These are phyloP conservation scores for Schizosaccharomyces octosporus DNA, from an alignment of 805 yeast species.

Conservation along the genomic window DNA sequence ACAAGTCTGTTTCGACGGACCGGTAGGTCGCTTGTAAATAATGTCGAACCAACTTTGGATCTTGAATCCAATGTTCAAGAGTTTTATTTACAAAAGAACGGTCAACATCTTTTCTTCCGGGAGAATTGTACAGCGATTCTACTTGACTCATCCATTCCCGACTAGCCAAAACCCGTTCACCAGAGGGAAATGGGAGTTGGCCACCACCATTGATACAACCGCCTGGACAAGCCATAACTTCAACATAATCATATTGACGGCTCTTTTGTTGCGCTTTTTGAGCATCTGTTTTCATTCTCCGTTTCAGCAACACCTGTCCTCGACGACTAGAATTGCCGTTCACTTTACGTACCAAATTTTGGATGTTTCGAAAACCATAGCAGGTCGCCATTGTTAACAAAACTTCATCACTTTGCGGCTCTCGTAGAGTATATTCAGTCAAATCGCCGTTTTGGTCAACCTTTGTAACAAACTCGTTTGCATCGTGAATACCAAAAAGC, in stretches of 20 bases:
- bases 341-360: constrained; percentile 67
- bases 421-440: constrained; percentile 32
- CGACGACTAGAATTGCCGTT: constrained; percentile 16
- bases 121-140: not conserved
- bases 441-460: constrained; percentile 52
- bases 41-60: not conserved
- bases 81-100: not conserved
- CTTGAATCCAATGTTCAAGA: not conserved
- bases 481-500: not conserved
- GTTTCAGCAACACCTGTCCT: constrained; percentile 4
- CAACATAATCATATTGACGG: constrained; percentile 45
- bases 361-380: constrained; percentile 85
- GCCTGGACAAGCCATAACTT: constrained; percentile 94
- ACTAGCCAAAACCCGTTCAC: not conserved
- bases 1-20: not conserved
- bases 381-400: constrained; percentile 18
- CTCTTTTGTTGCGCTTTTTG: constrained; percentile 4
- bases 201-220: constrained; percentile 98
- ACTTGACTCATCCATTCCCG: constrained; percentile 1
- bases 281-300: constrained; percentile 6
- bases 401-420: constrained; percentile 12
- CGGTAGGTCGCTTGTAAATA: not conserved
- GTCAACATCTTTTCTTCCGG: not conserved
- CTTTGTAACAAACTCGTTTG: constrained; percentile 17
- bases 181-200: constrained; percentile 20